Base-by-base conservation (phyloP, 2,329 filamentous ascomycete genomes). In the Sclerotinia minor region DNA sequence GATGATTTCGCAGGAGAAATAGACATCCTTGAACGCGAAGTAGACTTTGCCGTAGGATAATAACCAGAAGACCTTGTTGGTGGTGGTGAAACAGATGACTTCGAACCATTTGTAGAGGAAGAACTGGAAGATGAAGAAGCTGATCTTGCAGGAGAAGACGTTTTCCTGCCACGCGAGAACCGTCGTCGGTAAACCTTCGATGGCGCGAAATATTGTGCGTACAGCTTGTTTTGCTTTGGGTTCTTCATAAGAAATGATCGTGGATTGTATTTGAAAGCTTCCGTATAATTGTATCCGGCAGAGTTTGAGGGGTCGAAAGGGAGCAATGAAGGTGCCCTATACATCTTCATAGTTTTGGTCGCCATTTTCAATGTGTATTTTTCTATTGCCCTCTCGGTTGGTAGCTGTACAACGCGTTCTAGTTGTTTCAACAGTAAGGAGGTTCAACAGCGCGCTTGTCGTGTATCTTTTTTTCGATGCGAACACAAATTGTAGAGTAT, bases 261-360 rank as follows among this genome's bases (percentile, higher is more conserved):
- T n/a, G 64, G 53, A 9, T 59, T 65, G 32, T 65, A 58, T 35
- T 65, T 57, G 19, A 58, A 57, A 9, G 53, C 32, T 5, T 45
- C 53, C 19, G 32, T 35, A 26, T 24, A 50, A 35, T 49, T 49
- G 29, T 65, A 57, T 44, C 21, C 17, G 7, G 64, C 21, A 9
- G 21, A n/a, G 38, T 32, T 24, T 8, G 53, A 59, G 15, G 64
- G 24, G 38, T 65, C 52, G 8, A 65, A 59, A 19, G 44, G 15
- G 47, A 29, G 41, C 59, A 59, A 50, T 13, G 32, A 35, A 57
- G 52, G 41, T 17, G 52, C 24, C 32, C 15, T 49, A 21, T 65
- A 65, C 52, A 49, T 49, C 32, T 65, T 65, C 26, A 58, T 17
- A 35, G 59, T 15, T 38, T 65, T 65, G 44, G 64, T 59, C 53